phyloP scores from a whole-genome alignment of 148 eudicot genomes.

The Heliosperma pusillum region DNA sequence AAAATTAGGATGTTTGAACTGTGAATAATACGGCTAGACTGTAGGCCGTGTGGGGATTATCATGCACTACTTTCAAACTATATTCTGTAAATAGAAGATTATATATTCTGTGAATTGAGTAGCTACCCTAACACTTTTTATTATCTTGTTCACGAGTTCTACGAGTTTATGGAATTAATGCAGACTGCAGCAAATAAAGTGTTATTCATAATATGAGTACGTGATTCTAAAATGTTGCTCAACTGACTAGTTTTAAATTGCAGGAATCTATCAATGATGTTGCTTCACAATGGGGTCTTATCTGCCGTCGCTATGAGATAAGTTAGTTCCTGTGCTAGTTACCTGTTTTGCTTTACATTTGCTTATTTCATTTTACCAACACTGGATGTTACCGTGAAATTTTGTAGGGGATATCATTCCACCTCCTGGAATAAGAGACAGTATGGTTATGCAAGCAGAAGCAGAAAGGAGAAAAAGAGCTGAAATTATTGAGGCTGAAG shows the following conservation, averaged over 20 bases:
- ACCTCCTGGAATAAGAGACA: conserved; percentile 69
- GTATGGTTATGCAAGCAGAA: conserved; percentile 99
- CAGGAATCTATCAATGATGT: conserved; percentile 86
- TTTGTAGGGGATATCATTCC: conserved; percentile 90
- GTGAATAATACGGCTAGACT: not conserved
- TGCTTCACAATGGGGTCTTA: conserved; percentile 82
- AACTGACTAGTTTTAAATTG: too few relatives aligned
- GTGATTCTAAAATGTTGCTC: too few relatives aligned
- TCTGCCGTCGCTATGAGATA: conserved; percentile 93
- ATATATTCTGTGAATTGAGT: too few relatives aligned
- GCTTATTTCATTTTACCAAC: not conserved
- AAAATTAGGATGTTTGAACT: not conserved
- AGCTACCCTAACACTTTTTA: too few relatives aligned
- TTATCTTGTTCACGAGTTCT: too few relatives aligned
- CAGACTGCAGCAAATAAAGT: too few relatives aligned
- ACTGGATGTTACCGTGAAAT: conserved; percentile 14
- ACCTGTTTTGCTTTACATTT: conserved; percentile 1
- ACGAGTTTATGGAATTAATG: too few relatives aligned
- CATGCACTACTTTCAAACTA: not conserved
- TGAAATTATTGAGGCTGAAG: conserved; percentile 88
- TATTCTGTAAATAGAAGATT: too few relatives aligned
- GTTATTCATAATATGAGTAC: too few relatives aligned
- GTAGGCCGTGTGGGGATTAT: too few relatives aligned
- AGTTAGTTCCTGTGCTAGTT: conserved; percentile 35
- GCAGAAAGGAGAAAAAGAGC: conserved; percentile 98